Evolutionary conservation across 805 yeast genomes (phyloP).

Genomic region (Yarrowia phangngaensis): DNA sequence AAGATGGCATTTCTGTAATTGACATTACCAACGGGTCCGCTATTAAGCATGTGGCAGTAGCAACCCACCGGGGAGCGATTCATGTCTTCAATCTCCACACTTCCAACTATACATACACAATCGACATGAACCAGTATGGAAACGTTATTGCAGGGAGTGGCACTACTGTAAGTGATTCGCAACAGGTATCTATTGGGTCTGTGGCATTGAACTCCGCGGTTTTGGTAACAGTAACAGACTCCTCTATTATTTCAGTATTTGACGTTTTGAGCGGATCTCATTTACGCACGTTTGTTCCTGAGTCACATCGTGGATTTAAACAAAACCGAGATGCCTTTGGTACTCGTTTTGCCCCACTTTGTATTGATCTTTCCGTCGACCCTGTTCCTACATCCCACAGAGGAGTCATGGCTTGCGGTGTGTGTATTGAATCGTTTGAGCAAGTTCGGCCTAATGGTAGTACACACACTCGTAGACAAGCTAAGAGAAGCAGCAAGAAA

Average conservation of each 20-base stretch:
- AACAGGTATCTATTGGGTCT: slow-evolving; percentile 15
- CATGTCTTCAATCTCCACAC: slow-evolving; percentile 14
- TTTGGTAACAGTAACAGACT: slow-evolving; percentile 11
- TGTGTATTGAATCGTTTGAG: slow-evolving; percentile 20
- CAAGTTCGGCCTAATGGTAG: slow-evolving; percentile 13
- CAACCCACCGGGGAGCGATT: slow-evolving; percentile 19
- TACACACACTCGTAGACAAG: slow-evolving; percentile 5
- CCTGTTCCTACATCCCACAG: slow-evolving; percentile 11
- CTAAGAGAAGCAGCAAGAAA: slow-evolving; percentile 11
- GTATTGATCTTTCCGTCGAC: slow-evolving; percentile 12
- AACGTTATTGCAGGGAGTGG: slow-evolving; percentile 24
- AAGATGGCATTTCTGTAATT: slow-evolving; percentile 12
- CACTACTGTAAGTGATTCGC: slow-evolving; percentile 10
- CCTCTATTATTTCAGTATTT: slow-evolving; percentile 15
- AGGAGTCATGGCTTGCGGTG: slow-evolving; percentile 26
- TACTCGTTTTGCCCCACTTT: slow-evolving; percentile 1
- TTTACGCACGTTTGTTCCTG: slow-evolving; percentile 17
- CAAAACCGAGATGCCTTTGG: slow-evolving; percentile 23
- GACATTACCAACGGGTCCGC: slow-evolving; percentile 8
- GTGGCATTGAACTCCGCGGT: slow-evolving; percentile 19
- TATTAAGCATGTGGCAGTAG: slow-evolving; percentile 4
- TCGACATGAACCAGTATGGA: slow-evolving; percentile 25
- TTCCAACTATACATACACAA: background rate
- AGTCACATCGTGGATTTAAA: slow-evolving; percentile 15
- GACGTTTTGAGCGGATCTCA: slow-evolving; percentile 17